These are phyloP conservation scores for Trichosporon ovoides DNA, from an alignment of 1,284 basidiomycete species.

Conservation along the genomic window DNA sequence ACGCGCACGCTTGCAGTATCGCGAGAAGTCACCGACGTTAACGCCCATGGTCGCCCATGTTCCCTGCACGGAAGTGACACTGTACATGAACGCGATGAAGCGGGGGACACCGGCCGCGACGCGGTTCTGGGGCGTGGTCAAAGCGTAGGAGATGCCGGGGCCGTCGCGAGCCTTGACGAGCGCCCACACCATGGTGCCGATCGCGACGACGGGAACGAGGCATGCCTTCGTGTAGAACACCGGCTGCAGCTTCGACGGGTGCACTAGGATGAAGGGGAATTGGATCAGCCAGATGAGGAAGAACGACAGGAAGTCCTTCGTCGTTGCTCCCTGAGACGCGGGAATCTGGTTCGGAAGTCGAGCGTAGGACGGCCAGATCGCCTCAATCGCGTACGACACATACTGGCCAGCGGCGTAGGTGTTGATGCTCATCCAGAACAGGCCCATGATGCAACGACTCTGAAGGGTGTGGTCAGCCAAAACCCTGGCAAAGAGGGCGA, in stretches of 20 bases:
- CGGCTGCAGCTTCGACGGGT: conserved; percentile 64
- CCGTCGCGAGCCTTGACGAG: conserved; percentile 46
- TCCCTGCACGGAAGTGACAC: conserved; percentile 14
- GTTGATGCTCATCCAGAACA: conserved; percentile 68
- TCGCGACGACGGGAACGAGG: conserved; percentile 59
- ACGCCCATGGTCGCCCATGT: conserved; percentile 18
- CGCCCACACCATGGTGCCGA: conserved; percentile 65
- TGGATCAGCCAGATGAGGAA: conserved; percentile 61
- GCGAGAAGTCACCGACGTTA: conserved; percentile 22
- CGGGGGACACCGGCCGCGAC: conserved; percentile 9
- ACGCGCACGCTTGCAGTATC: conserved; percentile 14
- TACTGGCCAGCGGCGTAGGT: conserved; percentile 47
- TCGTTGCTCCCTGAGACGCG: conserved; percentile 21
- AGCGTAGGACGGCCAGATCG: conserved; percentile 28
- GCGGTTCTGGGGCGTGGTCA: conserved; percentile 11
- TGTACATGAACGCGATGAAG: conserved; percentile 22
- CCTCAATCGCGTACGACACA: conserved; percentile 22
- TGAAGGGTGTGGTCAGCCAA: conserved; percentile 5
- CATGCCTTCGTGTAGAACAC: conserved; percentile 62
- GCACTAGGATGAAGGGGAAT: conserved; percentile 62
- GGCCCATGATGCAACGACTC: conserved; percentile 53
- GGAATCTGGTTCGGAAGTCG: conserved; percentile 22
- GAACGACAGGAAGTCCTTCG: conserved; percentile 58
- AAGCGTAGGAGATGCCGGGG: conserved; percentile 52
- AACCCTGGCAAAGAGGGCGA: no score